Conservation (phyloP, 129 eudicot species). For the Kitagawia praeruptora region DNA sequence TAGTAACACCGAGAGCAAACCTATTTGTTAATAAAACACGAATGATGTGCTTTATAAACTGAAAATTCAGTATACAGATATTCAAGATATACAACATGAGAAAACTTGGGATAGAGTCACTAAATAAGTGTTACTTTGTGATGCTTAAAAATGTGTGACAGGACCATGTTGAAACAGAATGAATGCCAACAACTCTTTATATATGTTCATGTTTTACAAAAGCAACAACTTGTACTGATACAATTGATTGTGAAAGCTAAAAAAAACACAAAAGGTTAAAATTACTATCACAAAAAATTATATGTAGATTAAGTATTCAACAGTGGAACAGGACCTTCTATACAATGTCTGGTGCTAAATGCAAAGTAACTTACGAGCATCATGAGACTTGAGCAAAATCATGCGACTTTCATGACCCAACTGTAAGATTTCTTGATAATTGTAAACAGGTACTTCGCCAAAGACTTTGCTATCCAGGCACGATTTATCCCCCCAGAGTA, state of each 20-base stretch:
- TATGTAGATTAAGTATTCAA: neutral
- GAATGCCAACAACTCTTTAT: neutral
- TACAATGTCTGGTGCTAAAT: slow-evolving; percentile 8
- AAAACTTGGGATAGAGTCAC: neutral
- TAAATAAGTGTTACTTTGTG: neutral
- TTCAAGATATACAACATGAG: neutral
- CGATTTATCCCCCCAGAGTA: slow-evolving; percentile 92
- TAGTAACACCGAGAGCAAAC: slow-evolving; percentile 1
- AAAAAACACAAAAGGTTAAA: neutral
- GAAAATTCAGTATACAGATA: neutral
- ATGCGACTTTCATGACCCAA: slow-evolving; percentile 58
- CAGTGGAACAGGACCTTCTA: neutral
- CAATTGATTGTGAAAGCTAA: neutral
- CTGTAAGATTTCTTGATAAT: slow-evolving; percentile 61
- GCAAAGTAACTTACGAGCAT: slow-evolving; percentile 63
- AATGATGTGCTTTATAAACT: neutral
- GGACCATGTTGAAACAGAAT: neutral
- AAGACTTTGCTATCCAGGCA: slow-evolving; percentile 25
- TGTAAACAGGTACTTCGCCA: slow-evolving; percentile 51
- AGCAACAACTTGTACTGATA: neutral
- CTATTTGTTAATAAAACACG: neutral
- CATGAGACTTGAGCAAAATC: slow-evolving; percentile 53
- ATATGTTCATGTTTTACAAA: neutral
- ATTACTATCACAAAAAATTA: neutral
- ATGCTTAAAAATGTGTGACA: neutral